Evolutionary conservation across 225 moss, liverwort and hornwort genomes (phyloP).

Genomic region (Climacium dendroides): DNA sequence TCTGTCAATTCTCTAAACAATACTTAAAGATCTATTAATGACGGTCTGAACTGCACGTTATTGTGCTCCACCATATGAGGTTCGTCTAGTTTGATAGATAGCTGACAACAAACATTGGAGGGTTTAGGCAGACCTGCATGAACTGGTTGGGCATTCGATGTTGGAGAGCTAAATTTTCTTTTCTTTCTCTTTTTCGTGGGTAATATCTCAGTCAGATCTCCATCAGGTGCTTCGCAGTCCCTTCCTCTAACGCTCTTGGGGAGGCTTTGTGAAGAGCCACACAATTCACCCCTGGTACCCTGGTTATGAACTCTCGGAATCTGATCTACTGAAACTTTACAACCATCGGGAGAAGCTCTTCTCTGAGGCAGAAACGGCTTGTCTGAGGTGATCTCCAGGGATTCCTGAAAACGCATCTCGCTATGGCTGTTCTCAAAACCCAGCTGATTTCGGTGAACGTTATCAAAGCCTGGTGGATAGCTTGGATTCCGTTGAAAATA

Average conservation of each 20-base stretch:
- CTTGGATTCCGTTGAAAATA: neutral
- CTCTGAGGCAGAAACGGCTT: slow-evolving; percentile 23
- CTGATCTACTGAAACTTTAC: neutral
- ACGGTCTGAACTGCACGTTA: too few relatives aligned
- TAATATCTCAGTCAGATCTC: neutral
- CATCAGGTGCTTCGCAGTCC: neutral
- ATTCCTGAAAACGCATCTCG: slow-evolving; percentile 1
- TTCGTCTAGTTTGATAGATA: neutral
- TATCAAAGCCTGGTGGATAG: slow-evolving; percentile 3
- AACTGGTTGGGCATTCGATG: neutral
- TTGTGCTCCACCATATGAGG: neutral
- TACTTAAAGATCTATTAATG: neutral
- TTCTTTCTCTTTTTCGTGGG: neutral
- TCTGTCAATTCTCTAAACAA: neutral
- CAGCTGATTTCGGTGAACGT: neutral
- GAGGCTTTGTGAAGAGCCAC: neutral
- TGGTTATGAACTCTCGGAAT: neutral
- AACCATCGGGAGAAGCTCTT: neutral
- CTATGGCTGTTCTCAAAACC: neutral
- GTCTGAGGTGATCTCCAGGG: slow-evolving; percentile 22
- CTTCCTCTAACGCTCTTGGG: neutral
- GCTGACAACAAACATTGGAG: neutral
- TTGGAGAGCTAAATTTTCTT: neutral
- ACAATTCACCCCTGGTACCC: neutral
- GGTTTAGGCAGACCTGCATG: neutral